Base-by-base conservation (phyloP, 2,329 filamentous ascomycete species). In the Aspergillus pseudoviridinutans region DNA sequence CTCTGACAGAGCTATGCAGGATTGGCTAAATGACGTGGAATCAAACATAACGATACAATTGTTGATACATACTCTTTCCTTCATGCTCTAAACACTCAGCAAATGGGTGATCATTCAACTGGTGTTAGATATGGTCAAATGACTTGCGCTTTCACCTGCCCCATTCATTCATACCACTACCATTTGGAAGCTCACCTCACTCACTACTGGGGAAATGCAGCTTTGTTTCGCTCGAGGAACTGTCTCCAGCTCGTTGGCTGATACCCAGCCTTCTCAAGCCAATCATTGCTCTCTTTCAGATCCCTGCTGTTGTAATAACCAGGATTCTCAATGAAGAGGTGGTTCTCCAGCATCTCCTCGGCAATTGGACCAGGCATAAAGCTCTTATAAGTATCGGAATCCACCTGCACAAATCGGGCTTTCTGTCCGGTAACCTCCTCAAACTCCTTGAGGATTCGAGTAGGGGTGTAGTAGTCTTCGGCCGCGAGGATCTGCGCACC, bases 261-360 rank as follows among this genome's bases (percentile, higher is more conserved):
- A 25, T 54, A 59, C n/a, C 51, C 51, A 6, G 54, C 47, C 49
- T 57, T 55, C 3, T 35, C 47, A 32, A 57, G 35, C 20, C 55
- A 46, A 12, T 14, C 35, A 20, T 50, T 42, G n/a, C 51, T 55
- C 8, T 54, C 51, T 42, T 57, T 29, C 3, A 57, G 49, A 20
- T 51, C 41, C n/a, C 6, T 17, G 2, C 54, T 51, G 20, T 51
- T 51, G 20, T 76, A 85, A 62, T 85, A 85, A 0, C 82, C 82
- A 6, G 29, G 79, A 20, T 80, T 74, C 54, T 78, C 73, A 57
- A 85, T 69, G 46, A 85, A 73, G 46, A 78, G 71, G 68, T 83
- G 79, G 58, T 83, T 85, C 69, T 85, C 78, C 41, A 80, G 69
- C 67, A 84, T 57, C 66, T 85, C 82, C 55, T 80, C 32, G 63